These are phyloP conservation scores for Prillingera fragicola DNA, from an alignment of 1,284 basidiomycete species.

Conservation along the genomic window DNA sequence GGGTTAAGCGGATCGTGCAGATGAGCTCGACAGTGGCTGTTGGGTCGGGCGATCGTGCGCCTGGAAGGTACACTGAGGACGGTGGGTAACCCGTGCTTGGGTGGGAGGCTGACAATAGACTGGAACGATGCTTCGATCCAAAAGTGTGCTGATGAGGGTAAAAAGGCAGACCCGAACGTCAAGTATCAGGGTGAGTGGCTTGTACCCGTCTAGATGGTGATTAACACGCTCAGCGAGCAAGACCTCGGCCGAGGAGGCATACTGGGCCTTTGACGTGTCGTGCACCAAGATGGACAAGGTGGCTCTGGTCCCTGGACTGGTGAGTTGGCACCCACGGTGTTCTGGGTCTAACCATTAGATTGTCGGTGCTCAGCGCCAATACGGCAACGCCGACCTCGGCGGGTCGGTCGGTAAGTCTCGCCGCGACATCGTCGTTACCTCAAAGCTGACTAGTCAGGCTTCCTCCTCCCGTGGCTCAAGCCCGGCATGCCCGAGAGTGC, in stretches of 20 bases:
- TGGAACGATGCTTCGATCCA: constrained; percentile 60
- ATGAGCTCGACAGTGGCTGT: constrained; percentile 3
- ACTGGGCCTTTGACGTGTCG: neutral
- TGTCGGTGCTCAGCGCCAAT: too few species aligned
- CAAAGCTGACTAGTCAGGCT: neutral
- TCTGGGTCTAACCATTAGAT: too few species aligned
- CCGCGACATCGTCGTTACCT: too few species aligned
- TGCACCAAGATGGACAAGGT: too few species aligned
- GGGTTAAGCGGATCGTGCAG: constrained; percentile 7
- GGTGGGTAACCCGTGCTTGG: too few species aligned
- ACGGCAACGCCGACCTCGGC: neutral
- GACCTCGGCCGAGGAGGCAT: neutral
- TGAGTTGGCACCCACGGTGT: too few species aligned
- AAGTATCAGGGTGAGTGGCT: constrained; percentile 25
- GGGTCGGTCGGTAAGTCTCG: neutral
- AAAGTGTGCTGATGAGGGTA: constrained; percentile 53
- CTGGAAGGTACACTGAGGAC: constrained; percentile 17
- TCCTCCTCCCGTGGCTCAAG: neutral
- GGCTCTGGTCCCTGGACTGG: too few species aligned
- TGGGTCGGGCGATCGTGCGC: neutral
- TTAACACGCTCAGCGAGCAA: neutral
- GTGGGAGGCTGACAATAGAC: too few species aligned
- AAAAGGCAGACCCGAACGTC: constrained; percentile 38
- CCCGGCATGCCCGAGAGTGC: neutral
- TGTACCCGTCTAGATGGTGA: too few species aligned